phyloP scores from a whole-genome alignment of 352 stramenopile species.

The Phytophthora constricta region DNA sequence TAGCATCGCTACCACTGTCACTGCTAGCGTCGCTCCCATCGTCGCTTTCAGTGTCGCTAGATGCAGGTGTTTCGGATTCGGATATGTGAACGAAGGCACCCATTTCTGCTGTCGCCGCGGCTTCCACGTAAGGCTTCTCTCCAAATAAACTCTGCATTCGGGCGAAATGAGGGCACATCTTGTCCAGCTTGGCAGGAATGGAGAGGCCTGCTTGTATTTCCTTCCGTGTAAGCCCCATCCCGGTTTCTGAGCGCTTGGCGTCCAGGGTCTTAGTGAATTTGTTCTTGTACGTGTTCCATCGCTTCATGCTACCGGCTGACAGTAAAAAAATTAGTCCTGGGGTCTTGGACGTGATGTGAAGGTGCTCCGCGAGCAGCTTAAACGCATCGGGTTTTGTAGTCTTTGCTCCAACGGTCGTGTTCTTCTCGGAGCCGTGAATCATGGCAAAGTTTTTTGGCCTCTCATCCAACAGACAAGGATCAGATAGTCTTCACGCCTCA shows the following conservation, averaged over 20 bases:
- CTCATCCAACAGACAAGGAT: slow-evolving; percentile 19
- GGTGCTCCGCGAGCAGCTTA: slow-evolving; percentile 10
- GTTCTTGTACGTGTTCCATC: slow-evolving; percentile 21
- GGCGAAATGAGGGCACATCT: slow-evolving; percentile 20
- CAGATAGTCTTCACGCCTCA: no score
- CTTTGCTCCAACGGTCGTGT: slow-evolving; percentile 9
- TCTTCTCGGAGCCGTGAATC: slow-evolving; percentile 7
- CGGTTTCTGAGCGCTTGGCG: slow-evolving; percentile 13
- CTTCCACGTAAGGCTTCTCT: not conserved
- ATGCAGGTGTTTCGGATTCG: not conserved
- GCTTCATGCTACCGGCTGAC: slow-evolving; percentile 11
- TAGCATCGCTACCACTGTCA: no score
- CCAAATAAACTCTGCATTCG: slow-evolving; percentile 12
- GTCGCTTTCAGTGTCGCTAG: no score
- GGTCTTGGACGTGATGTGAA: slow-evolving; percentile 6
- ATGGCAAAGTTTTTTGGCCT: slow-evolving; percentile 4
- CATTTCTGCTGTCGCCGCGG: not conserved
- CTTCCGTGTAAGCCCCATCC: slow-evolving; percentile 9
- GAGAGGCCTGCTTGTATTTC: slow-evolving; percentile 13
- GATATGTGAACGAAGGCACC: not conserved
- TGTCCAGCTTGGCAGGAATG: slow-evolving; percentile 13
- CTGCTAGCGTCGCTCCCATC: no score
- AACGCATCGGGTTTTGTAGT: slow-evolving; percentile 8
- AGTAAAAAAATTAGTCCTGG: slow-evolving; percentile 3
- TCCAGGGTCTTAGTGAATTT: slow-evolving; percentile 10